phyloP scores from a whole-genome alignment of 176 grass and related monocot species.

The Coix lacrymajobi region DNA sequence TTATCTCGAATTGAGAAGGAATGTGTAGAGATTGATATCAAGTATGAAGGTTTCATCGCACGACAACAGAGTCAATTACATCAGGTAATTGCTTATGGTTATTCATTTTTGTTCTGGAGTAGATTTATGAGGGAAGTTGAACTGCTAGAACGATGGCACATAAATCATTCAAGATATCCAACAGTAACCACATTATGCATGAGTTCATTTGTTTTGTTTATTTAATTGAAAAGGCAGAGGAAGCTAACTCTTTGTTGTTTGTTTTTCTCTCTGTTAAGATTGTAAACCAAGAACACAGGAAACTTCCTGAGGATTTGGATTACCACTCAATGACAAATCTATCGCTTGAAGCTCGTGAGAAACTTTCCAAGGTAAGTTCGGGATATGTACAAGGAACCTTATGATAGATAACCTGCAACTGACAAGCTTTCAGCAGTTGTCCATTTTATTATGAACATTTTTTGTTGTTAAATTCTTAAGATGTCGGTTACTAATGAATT shows the following conservation, averaged over 20 bases:
- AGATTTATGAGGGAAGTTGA: neutral
- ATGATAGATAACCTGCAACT: neutral
- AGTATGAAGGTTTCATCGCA: conserved; percentile 81
- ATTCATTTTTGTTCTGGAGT: neutral
- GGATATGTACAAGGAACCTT: neutral
- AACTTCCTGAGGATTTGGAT: conserved; percentile 86
- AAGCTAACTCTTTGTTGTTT: neutral
- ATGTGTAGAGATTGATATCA: conserved; percentile 99
- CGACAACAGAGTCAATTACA: conserved; percentile 83
- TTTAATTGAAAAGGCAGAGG: neutral
- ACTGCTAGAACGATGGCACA: neutral
- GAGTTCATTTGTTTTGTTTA: conserved; percentile 17
- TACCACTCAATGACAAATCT: conserved; percentile 87
- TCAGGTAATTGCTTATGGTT: conserved; percentile 54
- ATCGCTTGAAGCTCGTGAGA: conserved; percentile 88
- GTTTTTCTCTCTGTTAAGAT: conserved; percentile 39
- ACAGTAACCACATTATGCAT: neutral
- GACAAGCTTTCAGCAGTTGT: neutral
- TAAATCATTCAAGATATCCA: neutral
- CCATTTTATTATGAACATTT: neutral
- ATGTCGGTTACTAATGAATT: neutral
- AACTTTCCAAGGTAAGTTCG: conserved; percentile 82
- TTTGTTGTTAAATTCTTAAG: neutral
- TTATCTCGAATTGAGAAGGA: conserved; percentile 89
- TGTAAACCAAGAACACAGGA: conserved; percentile 91